These are phyloP conservation scores for Nothophytophthora sp. DNA, from an alignment of 352 stramenopile species.

Conservation along the genomic window DNA sequence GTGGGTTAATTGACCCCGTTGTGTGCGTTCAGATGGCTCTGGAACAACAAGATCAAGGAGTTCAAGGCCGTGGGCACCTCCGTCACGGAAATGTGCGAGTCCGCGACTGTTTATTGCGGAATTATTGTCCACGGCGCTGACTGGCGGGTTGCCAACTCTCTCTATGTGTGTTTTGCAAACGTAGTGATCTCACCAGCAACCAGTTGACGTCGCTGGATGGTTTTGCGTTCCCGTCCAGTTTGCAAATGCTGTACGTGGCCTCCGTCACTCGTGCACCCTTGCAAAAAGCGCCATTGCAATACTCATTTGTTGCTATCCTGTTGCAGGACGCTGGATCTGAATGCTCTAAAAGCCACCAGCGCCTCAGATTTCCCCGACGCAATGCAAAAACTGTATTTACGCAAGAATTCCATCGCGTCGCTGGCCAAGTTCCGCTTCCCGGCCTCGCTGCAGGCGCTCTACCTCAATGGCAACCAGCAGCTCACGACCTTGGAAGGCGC, in stretches of 20 bases:
- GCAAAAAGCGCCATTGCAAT: no score
- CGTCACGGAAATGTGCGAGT: constrained; percentile 45
- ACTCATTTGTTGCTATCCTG: constrained; percentile 1
- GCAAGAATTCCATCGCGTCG: constrained; percentile 36
- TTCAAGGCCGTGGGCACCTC: constrained; percentile 31
- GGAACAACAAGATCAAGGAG: constrained; percentile 47
- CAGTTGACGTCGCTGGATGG: constrained; percentile 29
- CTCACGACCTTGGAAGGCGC: constrained; percentile 41
- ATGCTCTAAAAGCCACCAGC: constrained; percentile 14
- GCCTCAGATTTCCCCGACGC: constrained; percentile 23
- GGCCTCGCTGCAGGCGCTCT: constrained; percentile 25
- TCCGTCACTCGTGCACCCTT: not conserved
- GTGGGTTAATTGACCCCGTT: not conserved
- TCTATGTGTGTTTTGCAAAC: no score
- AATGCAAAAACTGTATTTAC: constrained; percentile 23
- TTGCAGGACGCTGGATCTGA: constrained; percentile 26
- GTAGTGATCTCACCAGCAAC: constrained; percentile 27
- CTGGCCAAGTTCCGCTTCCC: constrained; percentile 32
- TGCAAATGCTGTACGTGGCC: constrained; percentile 19
- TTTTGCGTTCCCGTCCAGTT: constrained; percentile 23
- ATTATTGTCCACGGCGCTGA: constrained; percentile 21
- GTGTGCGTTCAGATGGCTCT: constrained; percentile 30
- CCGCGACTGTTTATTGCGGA: not conserved
- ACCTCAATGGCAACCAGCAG: constrained; percentile 43
- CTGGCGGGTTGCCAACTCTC: no score